phyloP scores from a whole-genome alignment of 352 stramenopile species.

The Globisporangium canariense region DNA sequence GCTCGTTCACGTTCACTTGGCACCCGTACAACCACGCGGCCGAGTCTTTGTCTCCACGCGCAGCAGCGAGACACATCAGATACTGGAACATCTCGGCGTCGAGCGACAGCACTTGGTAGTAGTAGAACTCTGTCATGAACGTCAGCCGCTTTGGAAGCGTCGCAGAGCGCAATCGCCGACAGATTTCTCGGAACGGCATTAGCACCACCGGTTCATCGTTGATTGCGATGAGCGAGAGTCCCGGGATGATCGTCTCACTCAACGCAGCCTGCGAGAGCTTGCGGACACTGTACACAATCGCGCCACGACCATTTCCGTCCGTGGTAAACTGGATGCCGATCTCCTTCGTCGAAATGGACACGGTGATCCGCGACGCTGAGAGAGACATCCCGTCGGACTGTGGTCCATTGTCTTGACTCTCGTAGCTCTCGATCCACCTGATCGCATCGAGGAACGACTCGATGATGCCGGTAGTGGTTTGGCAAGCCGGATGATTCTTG shows the following conservation, averaged over 20 bases:
- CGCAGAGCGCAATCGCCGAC: slow-evolving; percentile 52
- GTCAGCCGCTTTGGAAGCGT: slow-evolving; percentile 74
- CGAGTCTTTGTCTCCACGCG: slow-evolving; percentile 68
- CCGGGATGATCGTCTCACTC: slow-evolving; percentile 62
- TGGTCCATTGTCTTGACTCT: slow-evolving; percentile 32
- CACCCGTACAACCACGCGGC: slow-evolving; percentile 50
- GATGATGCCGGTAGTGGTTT: slow-evolving; percentile 60
- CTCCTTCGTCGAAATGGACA: slow-evolving; percentile 82
- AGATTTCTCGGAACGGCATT: slow-evolving; percentile 80
- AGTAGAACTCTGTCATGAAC: slow-evolving; percentile 84
- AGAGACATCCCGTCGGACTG: slow-evolving; percentile 45
- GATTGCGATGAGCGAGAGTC: slow-evolving; percentile 75
- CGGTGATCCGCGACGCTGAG: slow-evolving; percentile 51
- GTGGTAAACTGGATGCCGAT: slow-evolving; percentile 83
- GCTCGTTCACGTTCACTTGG: slow-evolving; percentile 55
- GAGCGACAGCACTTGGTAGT: slow-evolving; percentile 77
- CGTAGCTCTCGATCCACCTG: slow-evolving; percentile 71
- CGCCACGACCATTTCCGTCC: slow-evolving; percentile 69
- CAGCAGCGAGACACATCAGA: slow-evolving; percentile 63
- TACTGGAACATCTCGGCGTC: slow-evolving; percentile 82
- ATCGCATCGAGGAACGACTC: slow-evolving; percentile 71
- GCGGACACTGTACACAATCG: slow-evolving; percentile 70
- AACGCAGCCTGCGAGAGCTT: slow-evolving; percentile 80
- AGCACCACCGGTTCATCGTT: slow-evolving; percentile 80
- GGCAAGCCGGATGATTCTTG: slow-evolving; percentile 61